Conservation (phyloP, 768 basidiomycete species). For the Tulasnella sp. region DNA sequence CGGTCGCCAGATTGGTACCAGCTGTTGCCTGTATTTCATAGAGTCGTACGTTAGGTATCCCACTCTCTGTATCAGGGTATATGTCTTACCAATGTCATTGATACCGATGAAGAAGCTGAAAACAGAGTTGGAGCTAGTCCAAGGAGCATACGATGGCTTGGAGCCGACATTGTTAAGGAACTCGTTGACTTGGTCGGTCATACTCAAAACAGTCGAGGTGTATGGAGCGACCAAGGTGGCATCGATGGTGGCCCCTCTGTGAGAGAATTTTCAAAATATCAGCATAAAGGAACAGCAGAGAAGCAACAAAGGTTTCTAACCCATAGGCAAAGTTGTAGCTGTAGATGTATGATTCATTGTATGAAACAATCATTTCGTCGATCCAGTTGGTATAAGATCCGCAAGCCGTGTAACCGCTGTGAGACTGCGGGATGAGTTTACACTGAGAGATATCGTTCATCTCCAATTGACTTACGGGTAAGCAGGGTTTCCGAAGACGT, state of each 20-base stretch:
- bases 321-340: conserved; percentile 64
- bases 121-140: conserved; percentile 49
- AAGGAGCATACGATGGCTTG: conserved; percentile 46
- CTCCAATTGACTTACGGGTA: not conserved
- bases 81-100: conserved; percentile 46
- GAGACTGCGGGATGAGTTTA: not conserved
- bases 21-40: not conserved
- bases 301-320: conserved; percentile 51
- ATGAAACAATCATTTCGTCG: conserved; percentile 23
- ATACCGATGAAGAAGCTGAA: conserved; percentile 66
- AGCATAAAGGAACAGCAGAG: conserved; percentile 37
- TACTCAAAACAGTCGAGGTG: conserved; percentile 28
- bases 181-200: conserved; percentile 55
- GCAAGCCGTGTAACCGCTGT: conserved; percentile 39
- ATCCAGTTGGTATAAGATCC: conserved; percentile 10
- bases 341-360: conserved; percentile 48
- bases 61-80: not conserved
- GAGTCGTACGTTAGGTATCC: not conserved
- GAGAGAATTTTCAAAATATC: not conserved
- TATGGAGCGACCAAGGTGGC: conserved; percentile 17
- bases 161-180: conserved; percentile 44
- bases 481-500: conserved; percentile 1
- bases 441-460: not conserved
- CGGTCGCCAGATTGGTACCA: conserved; percentile 40
- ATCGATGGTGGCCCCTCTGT: conserved; percentile 16